A percentile compares a stretch with the other conserved stretches of the same genome.
These are phyloP conservation scores for Nannizzia gypsea DNA, from an alignment of 2,329 filamentous ascomycete genomes.

Conservation along the genomic window DNA sequence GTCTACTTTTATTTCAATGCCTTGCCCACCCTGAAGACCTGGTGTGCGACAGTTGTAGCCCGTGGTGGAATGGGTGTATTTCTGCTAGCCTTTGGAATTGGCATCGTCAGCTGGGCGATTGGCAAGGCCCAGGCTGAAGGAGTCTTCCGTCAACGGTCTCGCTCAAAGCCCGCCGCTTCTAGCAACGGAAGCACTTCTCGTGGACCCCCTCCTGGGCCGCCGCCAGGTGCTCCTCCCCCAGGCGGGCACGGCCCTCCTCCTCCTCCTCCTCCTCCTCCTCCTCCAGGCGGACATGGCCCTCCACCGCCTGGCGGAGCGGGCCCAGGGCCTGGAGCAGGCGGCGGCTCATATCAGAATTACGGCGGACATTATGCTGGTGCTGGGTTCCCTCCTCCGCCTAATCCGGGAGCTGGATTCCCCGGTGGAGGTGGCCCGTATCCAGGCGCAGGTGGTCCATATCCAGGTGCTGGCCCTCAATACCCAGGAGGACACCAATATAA, in stretches of 20 bases:
- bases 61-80: conserved; percentile 62
- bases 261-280: conserved; percentile 16
- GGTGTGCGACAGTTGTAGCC: conserved; percentile 59
- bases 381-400: conserved; percentile 20
- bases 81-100: conserved; percentile 60
- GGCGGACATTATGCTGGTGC: conserved; percentile 19
- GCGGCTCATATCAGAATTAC: conserved; percentile 20
- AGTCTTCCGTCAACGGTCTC: conserved; percentile 18
- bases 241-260: conserved; percentile 10
- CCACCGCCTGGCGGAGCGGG: conserved; percentile 12
- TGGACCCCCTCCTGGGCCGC: conserved; percentile 17
- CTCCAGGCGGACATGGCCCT: conserved; percentile 12
- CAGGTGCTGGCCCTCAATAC: conserved; percentile 23
- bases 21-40: conserved; percentile 60
- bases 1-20: conserved; percentile 63
- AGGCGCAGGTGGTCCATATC: neutral
- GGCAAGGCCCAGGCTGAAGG: conserved; percentile 52
- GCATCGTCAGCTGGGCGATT: conserved; percentile 64
- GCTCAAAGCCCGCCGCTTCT: conserved; percentile 12
- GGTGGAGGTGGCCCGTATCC: conserved; percentile 15
- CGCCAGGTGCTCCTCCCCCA: conserved; percentile 17
- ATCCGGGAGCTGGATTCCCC: conserved; percentile 24
- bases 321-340: conserved; percentile 9
- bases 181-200: conserved; percentile 25
- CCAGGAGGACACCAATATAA: conserved; percentile 13